Evolutionary conservation across 345 rosid species (phyloP).

Genomic region (Pugionium cornutum): DNA sequence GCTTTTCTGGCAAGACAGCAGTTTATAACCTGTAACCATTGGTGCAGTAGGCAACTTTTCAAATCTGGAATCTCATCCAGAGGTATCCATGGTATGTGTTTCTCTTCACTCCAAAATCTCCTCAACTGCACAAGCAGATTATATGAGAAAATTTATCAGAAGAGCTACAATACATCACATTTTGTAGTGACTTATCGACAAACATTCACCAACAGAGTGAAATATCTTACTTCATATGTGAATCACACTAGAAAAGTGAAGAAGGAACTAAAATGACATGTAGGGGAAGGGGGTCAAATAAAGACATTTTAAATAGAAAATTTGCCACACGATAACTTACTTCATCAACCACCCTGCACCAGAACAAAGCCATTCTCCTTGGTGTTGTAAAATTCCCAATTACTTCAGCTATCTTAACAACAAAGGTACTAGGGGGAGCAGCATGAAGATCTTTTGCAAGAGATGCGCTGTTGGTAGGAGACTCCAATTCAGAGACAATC

Average conservation of each 20-base stretch:
- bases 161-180: conserved; percentile 16
- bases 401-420: conserved; percentile 88
- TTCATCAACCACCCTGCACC: conserved; percentile 79
- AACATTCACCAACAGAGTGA: conserved; percentile 1
- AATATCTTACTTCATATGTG: conserved; percentile 7
- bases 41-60: conserved; percentile 78
- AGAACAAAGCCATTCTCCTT: conserved; percentile 75
- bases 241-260: conserved; percentile 15
- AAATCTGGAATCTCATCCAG: conserved; percentile 72
- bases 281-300: background rate
- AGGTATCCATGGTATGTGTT: conserved; percentile 80
- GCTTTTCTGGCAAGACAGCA: conserved; percentile 86
- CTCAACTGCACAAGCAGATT: conserved; percentile 60
- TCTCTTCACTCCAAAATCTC: conserved; percentile 76
- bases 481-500: conserved; percentile 51
- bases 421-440: conserved; percentile 73
- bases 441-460: conserved; percentile 81
- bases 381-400: conserved; percentile 83
- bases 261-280: background rate
- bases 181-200: conserved; percentile 12
- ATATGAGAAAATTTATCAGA: conserved; percentile 18
- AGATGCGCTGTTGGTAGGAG: conserved; percentile 41
- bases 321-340: conserved; percentile 50
- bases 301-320: conserved; percentile 4
- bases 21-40: conserved; percentile 87